Evolutionary conservation across 805 yeast species (phyloP).

Genomic region (Clavispora asparagi): DNA sequence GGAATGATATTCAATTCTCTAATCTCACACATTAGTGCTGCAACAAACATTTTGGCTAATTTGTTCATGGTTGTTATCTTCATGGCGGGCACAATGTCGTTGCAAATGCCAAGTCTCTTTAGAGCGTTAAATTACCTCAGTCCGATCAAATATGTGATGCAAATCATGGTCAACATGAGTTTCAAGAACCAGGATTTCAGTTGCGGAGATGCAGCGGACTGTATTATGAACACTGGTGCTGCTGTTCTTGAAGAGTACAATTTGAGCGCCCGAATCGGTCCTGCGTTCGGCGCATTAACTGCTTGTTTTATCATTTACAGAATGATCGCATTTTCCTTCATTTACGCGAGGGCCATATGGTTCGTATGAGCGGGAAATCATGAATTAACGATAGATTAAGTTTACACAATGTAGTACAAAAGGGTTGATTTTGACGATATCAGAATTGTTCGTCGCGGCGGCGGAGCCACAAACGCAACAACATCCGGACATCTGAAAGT

Average conservation of each 20-base stretch:
- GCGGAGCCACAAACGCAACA: neutral
- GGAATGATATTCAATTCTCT: slow-evolving; percentile 77
- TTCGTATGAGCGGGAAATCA: slow-evolving; percentile 3
- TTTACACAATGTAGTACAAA: too few relatives aligned
- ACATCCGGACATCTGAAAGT: neutral
- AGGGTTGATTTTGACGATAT: too few relatives aligned
- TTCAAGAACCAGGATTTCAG: slow-evolving; percentile 46
- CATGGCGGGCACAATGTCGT: slow-evolving; percentile 82
- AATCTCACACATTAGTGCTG: slow-evolving; percentile 73
- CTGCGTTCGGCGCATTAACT: slow-evolving; percentile 35
- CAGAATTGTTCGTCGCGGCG: too few relatives aligned
- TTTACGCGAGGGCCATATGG: slow-evolving; percentile 24
- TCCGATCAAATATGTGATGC: slow-evolving; percentile 70
- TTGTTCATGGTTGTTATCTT: slow-evolving; percentile 66
- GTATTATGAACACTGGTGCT: slow-evolving; percentile 49
- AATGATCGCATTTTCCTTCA: slow-evolving; percentile 23
- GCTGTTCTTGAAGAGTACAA: slow-evolving; percentile 52
- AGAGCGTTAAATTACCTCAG: slow-evolving; percentile 70
- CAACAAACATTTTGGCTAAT: slow-evolving; percentile 66
- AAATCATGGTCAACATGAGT: slow-evolving; percentile 54
- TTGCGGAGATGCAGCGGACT: slow-evolving; percentile 43
- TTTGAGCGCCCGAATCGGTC: slow-evolving; percentile 31
- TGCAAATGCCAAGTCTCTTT: slow-evolving; percentile 66
- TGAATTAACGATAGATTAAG: too few relatives aligned
- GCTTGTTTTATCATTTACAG: slow-evolving; percentile 41